phyloP scores from a whole-genome alignment of 805 yeast species.

The Candida nonsorbophila region DNA sequence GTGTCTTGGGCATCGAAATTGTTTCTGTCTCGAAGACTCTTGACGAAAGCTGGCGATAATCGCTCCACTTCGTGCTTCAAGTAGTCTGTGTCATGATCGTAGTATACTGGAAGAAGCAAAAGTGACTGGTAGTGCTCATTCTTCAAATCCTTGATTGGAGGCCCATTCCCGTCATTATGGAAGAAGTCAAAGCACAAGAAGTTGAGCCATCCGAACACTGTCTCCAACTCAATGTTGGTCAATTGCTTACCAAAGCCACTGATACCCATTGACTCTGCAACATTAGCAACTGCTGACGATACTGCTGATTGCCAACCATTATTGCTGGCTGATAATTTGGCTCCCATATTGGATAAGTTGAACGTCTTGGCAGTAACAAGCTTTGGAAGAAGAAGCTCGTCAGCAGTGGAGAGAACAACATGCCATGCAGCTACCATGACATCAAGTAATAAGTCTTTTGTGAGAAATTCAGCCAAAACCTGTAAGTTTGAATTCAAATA shows the following conservation, averaged over 20 bases:
- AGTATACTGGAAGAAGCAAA: slow-evolving; percentile 58
- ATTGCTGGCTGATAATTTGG: slow-evolving; percentile 8
- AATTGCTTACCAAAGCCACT: slow-evolving; percentile 53
- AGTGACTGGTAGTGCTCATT: slow-evolving; percentile 60
- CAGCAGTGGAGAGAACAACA: slow-evolving; percentile 65
- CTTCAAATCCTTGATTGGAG: slow-evolving; percentile 58
- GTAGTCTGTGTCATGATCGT: slow-evolving; percentile 44
- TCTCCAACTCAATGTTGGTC: slow-evolving; percentile 56
- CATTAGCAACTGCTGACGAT: slow-evolving; percentile 46
- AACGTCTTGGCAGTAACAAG: slow-evolving; percentile 42
- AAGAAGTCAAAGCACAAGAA: slow-evolving; percentile 67
- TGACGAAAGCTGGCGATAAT: slow-evolving; percentile 49
- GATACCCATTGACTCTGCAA: slow-evolving; percentile 35
- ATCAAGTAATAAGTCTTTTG: slow-evolving; percentile 49
- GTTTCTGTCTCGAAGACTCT: slow-evolving; percentile 44
- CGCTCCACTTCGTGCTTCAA: slow-evolving; percentile 57
- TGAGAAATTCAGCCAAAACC: slow-evolving; percentile 55
- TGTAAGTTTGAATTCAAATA: slow-evolving; percentile 65
- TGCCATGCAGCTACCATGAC: slow-evolving; percentile 81
- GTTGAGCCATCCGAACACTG: slow-evolving; percentile 66
- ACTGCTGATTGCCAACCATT: slow-evolving; percentile 41
- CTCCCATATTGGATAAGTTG: slow-evolving; percentile 17
- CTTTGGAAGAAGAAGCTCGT: slow-evolving; percentile 69
- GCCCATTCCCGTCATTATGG: slow-evolving; percentile 78
- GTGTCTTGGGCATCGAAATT: slow-evolving; percentile 27